Conservation (phyloP, 352 stramenopile genomes). For the Pythium phragmitis region DNA sequence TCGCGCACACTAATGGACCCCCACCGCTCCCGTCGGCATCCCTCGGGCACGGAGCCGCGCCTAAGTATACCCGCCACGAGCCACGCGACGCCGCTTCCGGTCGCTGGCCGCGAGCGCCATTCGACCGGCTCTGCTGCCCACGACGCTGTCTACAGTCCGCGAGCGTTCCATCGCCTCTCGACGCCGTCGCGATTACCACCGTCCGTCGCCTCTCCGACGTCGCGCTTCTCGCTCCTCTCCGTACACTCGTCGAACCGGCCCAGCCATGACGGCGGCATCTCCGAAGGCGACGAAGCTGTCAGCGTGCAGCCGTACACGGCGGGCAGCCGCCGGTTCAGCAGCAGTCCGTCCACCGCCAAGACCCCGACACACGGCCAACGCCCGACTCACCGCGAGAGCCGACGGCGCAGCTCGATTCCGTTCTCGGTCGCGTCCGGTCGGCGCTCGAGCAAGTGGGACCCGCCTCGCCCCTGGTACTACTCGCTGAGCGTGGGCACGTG, state of each 20-base stretch:
- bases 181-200: conserved; percentile 16
- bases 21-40: conserved; percentile 14
- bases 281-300: conserved; percentile 21
- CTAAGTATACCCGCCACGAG: neutral
- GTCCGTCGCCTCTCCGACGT: conserved; percentile 24
- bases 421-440: conserved; percentile 14
- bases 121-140: neutral
- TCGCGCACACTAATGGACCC: conserved; percentile 1
- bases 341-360: conserved; percentile 10
- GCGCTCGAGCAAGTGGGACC: conserved; percentile 21
- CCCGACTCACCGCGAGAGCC: neutral
- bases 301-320: conserved; percentile 11
- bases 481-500: neutral
- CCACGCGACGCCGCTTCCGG: neutral
- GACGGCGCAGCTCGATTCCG: conserved; percentile 20
- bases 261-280: conserved; percentile 10
- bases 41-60: neutral
- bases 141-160: conserved; percentile 20
- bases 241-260: conserved; percentile 10
- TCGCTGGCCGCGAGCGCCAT: neutral
- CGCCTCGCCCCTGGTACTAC: conserved; percentile 30
- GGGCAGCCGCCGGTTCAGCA: conserved; percentile 6
- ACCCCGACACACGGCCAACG: neutral
- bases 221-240: conserved; percentile 10
- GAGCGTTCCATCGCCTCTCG: conserved; percentile 17